Evolutionary conservation across 352 stramenopile genomes (phyloP).

Genomic region (Blastocystis sp.): DNA sequence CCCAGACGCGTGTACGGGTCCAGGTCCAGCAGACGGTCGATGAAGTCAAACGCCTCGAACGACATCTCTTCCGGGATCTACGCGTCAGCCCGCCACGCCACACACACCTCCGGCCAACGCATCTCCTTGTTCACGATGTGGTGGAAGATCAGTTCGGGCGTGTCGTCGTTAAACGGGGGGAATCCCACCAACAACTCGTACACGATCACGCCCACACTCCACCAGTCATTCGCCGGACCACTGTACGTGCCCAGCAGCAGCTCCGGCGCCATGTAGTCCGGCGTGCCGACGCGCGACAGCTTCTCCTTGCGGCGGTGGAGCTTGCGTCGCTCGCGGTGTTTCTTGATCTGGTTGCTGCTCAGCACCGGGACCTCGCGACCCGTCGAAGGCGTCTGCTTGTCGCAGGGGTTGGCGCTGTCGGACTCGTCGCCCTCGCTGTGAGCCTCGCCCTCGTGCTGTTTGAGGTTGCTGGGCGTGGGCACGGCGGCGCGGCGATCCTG

Average conservation of each 20-base stretch:
- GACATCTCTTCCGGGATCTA: constrained; percentile 78
- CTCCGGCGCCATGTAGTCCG: constrained; percentile 86
- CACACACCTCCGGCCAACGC: constrained; percentile 82
- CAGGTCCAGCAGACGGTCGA: constrained; percentile 82
- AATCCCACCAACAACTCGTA: constrained; percentile 83
- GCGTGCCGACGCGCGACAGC: constrained; percentile 79
- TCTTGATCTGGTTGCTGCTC: constrained; percentile 77
- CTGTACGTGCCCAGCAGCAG: constrained; percentile 83
- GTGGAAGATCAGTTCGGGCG: constrained; percentile 84
- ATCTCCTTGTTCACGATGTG: constrained; percentile 86
- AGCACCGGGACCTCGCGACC: background rate
- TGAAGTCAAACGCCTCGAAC: constrained; percentile 83
- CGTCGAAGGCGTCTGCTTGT: too few relatives aligned
- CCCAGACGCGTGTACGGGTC: constrained; percentile 79
- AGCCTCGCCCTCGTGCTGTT: too few relatives aligned
- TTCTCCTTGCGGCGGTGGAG: constrained; percentile 79
- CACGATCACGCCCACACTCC: constrained; percentile 87
- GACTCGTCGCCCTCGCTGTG: too few relatives aligned
- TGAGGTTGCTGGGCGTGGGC: too few relatives aligned
- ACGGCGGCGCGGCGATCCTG: background rate
- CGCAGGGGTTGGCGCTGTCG: too few relatives aligned
- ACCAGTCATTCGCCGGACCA: constrained; percentile 84
- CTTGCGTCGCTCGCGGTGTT: constrained; percentile 78
- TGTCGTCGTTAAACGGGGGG: constrained; percentile 87
- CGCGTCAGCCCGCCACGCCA: background rate